Percentiles rank a stretch among this genome's conserved stretches.
Evolutionary conservation across 768 basidiomycete genomes (phyloP).

Genomic region (Lactarius indigo): DNA sequence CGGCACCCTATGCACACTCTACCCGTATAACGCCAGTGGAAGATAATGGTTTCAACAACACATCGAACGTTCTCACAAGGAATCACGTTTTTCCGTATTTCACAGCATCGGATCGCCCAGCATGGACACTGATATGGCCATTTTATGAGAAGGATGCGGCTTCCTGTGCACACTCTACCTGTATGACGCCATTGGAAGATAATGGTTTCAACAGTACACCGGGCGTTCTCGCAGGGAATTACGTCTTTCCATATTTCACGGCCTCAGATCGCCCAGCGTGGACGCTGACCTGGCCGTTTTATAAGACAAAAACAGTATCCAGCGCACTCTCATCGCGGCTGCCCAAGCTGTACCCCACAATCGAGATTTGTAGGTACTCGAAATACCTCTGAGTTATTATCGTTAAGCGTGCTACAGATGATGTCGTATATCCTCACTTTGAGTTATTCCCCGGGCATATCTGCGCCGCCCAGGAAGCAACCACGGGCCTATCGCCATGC

Average conservation of each 20-base stretch:
- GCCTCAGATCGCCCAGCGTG: constrained; percentile 1
- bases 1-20: background rate
- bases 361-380: constrained; percentile 28
- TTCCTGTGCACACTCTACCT: background rate
- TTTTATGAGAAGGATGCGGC: background rate
- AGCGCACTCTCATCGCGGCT: constrained; percentile 4
- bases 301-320: background rate
- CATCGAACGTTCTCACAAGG: background rate
- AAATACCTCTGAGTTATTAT: constrained; percentile 26
- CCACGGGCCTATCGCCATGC: too few species aligned
- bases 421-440: constrained; percentile 37
- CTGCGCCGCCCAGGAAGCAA: background rate
- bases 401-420: constrained; percentile 23
- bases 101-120: background rate
- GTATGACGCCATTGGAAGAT: background rate
- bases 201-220: background rate
- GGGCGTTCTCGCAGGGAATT: background rate
- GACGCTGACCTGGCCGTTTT: constrained; percentile 26
- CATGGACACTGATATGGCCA: constrained; percentile 26
- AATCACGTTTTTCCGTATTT: constrained; percentile 11
- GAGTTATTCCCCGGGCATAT: constrained; percentile 27
- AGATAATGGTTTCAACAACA: background rate
- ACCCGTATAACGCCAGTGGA: background rate
- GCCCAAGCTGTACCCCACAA: constrained; percentile 24
- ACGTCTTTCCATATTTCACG: constrained; percentile 14